These are phyloP conservation scores for Candida vartiovaarae DNA, from an alignment of 805 yeast species.

Conservation along the genomic window DNA sequence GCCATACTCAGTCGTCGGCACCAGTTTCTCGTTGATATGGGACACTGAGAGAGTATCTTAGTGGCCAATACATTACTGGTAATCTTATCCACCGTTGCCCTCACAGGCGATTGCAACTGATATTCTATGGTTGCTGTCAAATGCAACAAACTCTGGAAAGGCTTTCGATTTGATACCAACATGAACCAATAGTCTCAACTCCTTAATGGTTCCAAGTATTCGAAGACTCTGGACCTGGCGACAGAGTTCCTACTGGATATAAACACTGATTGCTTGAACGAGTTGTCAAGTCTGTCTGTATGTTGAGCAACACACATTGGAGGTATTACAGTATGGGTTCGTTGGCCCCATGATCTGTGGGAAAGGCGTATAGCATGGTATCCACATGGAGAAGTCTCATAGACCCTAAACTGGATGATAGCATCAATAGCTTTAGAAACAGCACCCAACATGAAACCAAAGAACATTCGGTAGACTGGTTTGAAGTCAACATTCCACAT, in stretches of 20 bases:
- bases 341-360: slow-evolving; percentile 34
- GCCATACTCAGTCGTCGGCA: slow-evolving; percentile 28
- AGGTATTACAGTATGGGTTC: slow-evolving; percentile 51
- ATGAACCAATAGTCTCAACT: slow-evolving; percentile 31
- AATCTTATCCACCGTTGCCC: slow-evolving; percentile 26
- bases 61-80: slow-evolving; percentile 23
- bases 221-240: slow-evolving; percentile 31
- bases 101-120: slow-evolving; percentile 36
- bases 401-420: slow-evolving; percentile 60
- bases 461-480: slow-evolving; percentile 65
- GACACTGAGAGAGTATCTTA: slow-evolving; percentile 27
- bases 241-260: slow-evolving; percentile 27
- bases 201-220: slow-evolving; percentile 33
- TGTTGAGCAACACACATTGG: slow-evolving; percentile 55
- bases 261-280: slow-evolving; percentile 25
- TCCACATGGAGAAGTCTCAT: slow-evolving; percentile 68
- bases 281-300: slow-evolving; percentile 18
- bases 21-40: slow-evolving; percentile 1
- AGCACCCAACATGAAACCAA: slow-evolving; percentile 63
- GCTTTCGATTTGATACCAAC: slow-evolving; percentile 68
- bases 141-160: slow-evolving; percentile 48
- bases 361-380: slow-evolving; percentile 50
- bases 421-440: slow-evolving; percentile 13
- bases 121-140: slow-evolving; percentile 50
- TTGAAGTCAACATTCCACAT: slow-evolving; percentile 42